Evolutionary conservation across 2,329 filamentous ascomycete species (phyloP), one percentile per base, ranked within the genome.

Genomic region (Apiospora koreana): DNA sequence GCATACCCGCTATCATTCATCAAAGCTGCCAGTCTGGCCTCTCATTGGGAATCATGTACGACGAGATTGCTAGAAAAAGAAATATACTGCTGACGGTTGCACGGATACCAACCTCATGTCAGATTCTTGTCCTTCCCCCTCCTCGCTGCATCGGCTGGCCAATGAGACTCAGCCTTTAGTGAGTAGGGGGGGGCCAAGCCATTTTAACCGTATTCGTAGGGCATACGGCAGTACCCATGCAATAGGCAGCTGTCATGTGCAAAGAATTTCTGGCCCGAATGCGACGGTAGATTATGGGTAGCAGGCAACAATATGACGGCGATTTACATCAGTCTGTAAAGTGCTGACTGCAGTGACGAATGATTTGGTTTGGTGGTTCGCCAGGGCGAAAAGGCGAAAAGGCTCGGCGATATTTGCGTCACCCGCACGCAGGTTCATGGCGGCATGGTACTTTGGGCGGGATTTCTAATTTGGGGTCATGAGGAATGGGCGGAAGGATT

Each of bases 91-190:
- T 62, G 54, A 62, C 31, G 67, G 18, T 28, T 21, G 14, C 43
- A 54, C 68, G 68, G 68, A 64, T 69, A 25, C 31, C 31, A 67
- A 65, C 64, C 45, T 69, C 68, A 69, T 31, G 64, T 69, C 68
- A 69, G 68, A 42, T 65, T 69, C 43, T 67, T 66, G 58, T 69
- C 42, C 58, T 31, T 35, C 68, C 38, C 12, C n/a, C 21, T 69
- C 21, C 46, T 68, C 48, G 28, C 31, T 62, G 31, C 7, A 38
- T 38, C 28, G 54, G 18, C 35, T 38, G 31, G 18, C 54, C 31
- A 62, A 62, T 62, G 10, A 38, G 31, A 62, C 54, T 18, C 21
- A 10, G 16, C 21, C 54, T 16, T 62, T 38, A 12, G 28, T 38
- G 23, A n/a, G 41, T 16, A 43, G 14, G 48, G n/a, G 31, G 54